A percentile compares a stretch with the other conserved stretches of the same genome.
Evolutionary conservation across 1,284 basidiomycete genomes (phyloP).

Genomic region (Coniophora puteana): DNA sequence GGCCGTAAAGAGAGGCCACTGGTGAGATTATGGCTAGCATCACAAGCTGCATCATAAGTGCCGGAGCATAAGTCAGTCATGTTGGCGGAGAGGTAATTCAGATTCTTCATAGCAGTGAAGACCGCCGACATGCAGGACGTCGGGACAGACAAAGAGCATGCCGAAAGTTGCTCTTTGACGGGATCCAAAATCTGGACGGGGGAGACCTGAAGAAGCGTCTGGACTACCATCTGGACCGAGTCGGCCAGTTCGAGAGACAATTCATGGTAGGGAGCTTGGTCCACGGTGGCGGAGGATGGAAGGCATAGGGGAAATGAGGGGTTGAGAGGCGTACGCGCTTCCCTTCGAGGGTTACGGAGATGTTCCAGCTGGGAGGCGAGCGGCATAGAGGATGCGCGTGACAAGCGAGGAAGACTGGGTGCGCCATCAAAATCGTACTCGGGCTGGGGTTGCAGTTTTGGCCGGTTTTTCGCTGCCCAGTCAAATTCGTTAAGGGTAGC

Average conservation of each 20-base stretch:
- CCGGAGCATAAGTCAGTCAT: slow-evolving; percentile 46
- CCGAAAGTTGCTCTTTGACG: slow-evolving; percentile 88
- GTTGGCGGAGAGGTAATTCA: slow-evolving; percentile 88
- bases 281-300: slow-evolving; percentile 11
- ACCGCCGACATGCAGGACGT: slow-evolving; percentile 85
- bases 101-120: slow-evolving; percentile 84
- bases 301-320: slow-evolving; percentile 6
- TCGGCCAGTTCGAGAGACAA: slow-evolving; percentile 83
- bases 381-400: slow-evolving; percentile 71
- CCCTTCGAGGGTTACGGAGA: slow-evolving; percentile 59
- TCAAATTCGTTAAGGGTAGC: slow-evolving; percentile 32
- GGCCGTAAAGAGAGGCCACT: slow-evolving; percentile 14
- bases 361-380: slow-evolving; percentile 64
- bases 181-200: slow-evolving; percentile 87
- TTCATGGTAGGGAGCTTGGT: slow-evolving; percentile 50
- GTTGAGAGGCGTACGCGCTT: slow-evolving; percentile 8
- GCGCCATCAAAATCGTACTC: slow-evolving; percentile 16
- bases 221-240: slow-evolving; percentile 82
- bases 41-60: slow-evolving; percentile 12
- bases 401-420: slow-evolving; percentile 45
- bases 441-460: slow-evolving; percentile 21
- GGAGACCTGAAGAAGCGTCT: slow-evolving; percentile 84
- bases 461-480: slow-evolving; percentile 20
- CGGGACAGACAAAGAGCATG: slow-evolving; percentile 81
- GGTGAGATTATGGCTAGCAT: no score